Base-by-base conservation (phyloP, 306 rosid genomes). In the Bauhinia variegata region DNA sequence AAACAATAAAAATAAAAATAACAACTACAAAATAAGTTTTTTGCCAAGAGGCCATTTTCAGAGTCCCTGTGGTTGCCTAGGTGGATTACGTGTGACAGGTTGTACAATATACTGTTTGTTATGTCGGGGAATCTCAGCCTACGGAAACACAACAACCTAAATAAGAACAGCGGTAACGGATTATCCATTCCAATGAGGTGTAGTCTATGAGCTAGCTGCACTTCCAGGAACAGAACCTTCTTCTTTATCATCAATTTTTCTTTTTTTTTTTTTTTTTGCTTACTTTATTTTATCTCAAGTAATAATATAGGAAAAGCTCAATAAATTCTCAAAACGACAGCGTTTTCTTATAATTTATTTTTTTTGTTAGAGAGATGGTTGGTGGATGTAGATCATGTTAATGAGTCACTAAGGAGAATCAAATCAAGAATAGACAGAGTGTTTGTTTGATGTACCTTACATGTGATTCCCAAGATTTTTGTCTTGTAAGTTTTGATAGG, bases 61-160 rank as follows among this genome's bases (percentile, higher is more conserved):
- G n/a, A n/a, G n/a, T n/a, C n/a, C n/a, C n/a, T n/a, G n/a, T n/a
- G n/a, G n/a, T n/a, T n/a, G n/a, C n/a, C n/a, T n/a, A n/a, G n/a
- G 72, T 44, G 76, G 64, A 83, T 66, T 62, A 59, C 9, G 72
- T 60, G 84, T 79, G 83, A 78, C 80, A 79, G 88, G 85, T 63
- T 83, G 84, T 79, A 79, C 76, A 41, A 23, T 23, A 23, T 23
- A 23, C 63, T 61, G 4, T 16, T 63, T 64, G 62, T 54, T 30
- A 60, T 80, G 89, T 82, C 80, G 86, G 85, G 75, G 87, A 86
- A 86, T 86, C 89, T 78, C 54, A 73, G 57, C 43, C 19, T 43
- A 44, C 9, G 47, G 65, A 59, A 69, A 23, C 70, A 43, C 60
- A 75, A 56, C 68, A 63, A 61, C 19, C 19, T 17, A 18, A 10